A percentile compares a stretch with the other conserved stretches of the same genome.
phyloP scores from a whole-genome alignment of 1,139 yeast genomes.

The Hemisphaericaspora xylofermentans region DNA sequence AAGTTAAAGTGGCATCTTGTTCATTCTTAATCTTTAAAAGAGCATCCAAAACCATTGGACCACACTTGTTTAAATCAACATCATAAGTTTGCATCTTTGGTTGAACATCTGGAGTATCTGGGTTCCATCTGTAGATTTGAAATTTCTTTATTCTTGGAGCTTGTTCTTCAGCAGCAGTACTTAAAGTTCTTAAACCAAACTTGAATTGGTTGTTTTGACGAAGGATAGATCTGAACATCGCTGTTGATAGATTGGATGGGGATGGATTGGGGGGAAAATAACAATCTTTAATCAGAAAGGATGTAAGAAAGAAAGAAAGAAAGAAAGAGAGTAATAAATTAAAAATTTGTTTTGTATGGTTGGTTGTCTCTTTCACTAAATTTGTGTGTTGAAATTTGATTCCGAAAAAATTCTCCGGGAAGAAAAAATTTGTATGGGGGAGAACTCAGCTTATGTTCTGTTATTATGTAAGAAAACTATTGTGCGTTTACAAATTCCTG shows the following conservation, averaged over 20 bases:
- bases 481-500: slow-evolving; percentile 9
- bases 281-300: no score
- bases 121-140: slow-evolving; percentile 97
- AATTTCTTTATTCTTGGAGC: slow-evolving; percentile 72
- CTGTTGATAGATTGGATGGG: not conserved
- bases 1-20: slow-evolving; percentile 91
- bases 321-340: not conserved
- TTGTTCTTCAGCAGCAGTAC: slow-evolving; percentile 38
- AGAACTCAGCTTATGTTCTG: no score
- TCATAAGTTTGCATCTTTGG: slow-evolving; percentile 84
- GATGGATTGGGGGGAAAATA: not conserved
- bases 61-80: slow-evolving; percentile 85
- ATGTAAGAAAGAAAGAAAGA: not conserved
- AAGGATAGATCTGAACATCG: slow-evolving; percentile 20
- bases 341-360: not conserved
- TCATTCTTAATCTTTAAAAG: slow-evolving; percentile 91
- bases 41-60: slow-evolving; percentile 98
- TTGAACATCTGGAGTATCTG: slow-evolving; percentile 92
- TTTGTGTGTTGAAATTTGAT: not conserved
- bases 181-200: slow-evolving; percentile 33
- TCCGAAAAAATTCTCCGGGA: slow-evolving; percentile 3
- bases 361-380: not conserved
- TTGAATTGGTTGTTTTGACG: slow-evolving; percentile 28
- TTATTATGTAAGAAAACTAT: not conserved
- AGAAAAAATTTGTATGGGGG: slow-evolving; percentile 1